A percentile compares a stretch with the other conserved stretches of the same genome.
phyloP scores from a whole-genome alignment of 441 rosid species.

The Biscutella laevigata region DNA sequence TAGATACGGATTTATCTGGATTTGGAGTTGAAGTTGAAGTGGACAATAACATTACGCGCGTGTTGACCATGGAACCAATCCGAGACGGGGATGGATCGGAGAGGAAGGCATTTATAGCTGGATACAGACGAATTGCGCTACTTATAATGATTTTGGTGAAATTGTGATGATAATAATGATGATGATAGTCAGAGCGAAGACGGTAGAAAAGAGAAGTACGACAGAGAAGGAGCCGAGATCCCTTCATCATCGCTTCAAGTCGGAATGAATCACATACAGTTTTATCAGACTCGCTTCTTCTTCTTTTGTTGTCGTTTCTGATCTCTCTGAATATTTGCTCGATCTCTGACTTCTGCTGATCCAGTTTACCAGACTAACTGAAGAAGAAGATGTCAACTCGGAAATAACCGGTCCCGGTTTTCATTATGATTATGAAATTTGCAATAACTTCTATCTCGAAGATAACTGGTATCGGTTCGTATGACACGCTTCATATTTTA shows the following conservation, averaged over 20 bases:
- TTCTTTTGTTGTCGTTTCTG: neutral
- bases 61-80: conserved; percentile 23
- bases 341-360: neutral
- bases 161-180: neutral
- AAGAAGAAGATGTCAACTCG: conserved; percentile 7
- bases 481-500: too few relatives aligned
- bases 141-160: conserved; percentile 11
- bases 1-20: neutral
- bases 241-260: conserved; percentile 10
- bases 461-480: neutral
- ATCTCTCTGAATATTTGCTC: neutral
- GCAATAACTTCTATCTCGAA: neutral
- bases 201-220: conserved; percentile 9
- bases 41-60: conserved; percentile 33
- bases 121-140: neutral
- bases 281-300: neutral
- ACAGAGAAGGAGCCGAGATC: conserved; percentile 13
- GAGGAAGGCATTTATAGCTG: conserved; percentile 28
- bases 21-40: conserved; percentile 34
- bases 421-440: neutral
- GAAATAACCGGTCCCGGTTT: neutral
- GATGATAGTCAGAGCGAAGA: conserved; percentile 3
- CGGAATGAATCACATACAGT: conserved; percentile 2
- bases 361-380: neutral
- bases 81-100: conserved; percentile 30